Percentiles rank a stretch among this genome's conserved stretches.
Evolutionary conservation across 164 flowering plant species (phyloP).

Genomic region (Umbilicus rupestris): DNA sequence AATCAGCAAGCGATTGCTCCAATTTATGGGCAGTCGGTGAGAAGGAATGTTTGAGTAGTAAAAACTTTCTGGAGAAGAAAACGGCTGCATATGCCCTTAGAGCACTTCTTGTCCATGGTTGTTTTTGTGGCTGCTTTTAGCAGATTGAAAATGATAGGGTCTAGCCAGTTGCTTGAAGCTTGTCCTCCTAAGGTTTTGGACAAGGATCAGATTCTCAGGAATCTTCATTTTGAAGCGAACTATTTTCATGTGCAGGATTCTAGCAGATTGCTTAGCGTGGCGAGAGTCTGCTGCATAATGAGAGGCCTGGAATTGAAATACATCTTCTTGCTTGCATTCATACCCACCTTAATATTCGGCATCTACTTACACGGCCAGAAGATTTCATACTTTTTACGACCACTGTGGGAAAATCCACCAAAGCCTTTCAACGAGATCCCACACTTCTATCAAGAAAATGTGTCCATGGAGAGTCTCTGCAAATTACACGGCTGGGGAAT

Average conservation of each 20-base stretch:
- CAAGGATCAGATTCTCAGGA: not conserved
- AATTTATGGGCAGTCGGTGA: too few species aligned
- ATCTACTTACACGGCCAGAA: conserved; percentile 78
- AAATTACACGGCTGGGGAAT: conserved; percentile 87
- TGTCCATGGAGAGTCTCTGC: conserved; percentile 77
- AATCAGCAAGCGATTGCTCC: too few species aligned
- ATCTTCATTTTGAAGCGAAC: not conserved
- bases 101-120: not conserved
- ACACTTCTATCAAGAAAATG: conserved; percentile 81
- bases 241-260: conserved; percentile 37
- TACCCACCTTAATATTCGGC: conserved; percentile 43
- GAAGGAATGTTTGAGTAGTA: too few species aligned
- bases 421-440: conserved; percentile 65
- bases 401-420: conserved; percentile 85
- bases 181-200: not conserved
- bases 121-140: not conserved
- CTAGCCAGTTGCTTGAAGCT: not conserved
- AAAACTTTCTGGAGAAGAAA: too few species aligned
- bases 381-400: conserved; percentile 75
- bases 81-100: too few species aligned
- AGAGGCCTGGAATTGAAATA: conserved; percentile 59
- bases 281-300: conserved; percentile 60
- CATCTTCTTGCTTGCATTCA: conserved; percentile 40
- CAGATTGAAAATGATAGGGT: not conserved
- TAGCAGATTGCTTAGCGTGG: conserved; percentile 32